Base-by-base conservation (phyloP, 176 grass and related monocot species). In the Hyparrhenia diplandra region DNA sequence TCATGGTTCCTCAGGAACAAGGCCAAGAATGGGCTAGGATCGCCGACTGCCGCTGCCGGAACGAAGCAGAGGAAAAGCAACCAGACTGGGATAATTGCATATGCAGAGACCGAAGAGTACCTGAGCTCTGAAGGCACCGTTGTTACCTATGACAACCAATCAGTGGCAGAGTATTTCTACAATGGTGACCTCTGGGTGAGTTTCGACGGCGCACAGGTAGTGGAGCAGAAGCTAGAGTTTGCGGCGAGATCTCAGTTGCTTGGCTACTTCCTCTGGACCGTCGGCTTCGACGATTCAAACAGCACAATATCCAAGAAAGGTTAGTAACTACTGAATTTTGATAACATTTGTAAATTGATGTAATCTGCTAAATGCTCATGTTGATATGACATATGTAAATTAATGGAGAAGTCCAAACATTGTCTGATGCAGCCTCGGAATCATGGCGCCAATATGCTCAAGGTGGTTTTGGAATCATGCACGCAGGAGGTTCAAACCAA, bases 1-100 rank as follows among this genome's bases (percentile, higher is more conserved):
- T 90, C 90, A 62, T 90, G 93, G 93, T 82, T 90, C 63, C 85
- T 96, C 42, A 84, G 71, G 69, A 96, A 96, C 85, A 96, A 96
- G 75, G 71, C 18, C 25, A 96, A 86, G 80, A 88, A 92, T 39
- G 85, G 75, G 69, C 69, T 88, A n/a, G 85, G 90, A 25, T 84
- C 87, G 30, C 85, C 85, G 49, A 66, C 87, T 4, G 93, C 87
- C 27, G 93, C 93, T 42, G 58, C 71, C 7, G 93, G 90, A 16
- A 88, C 85, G 18, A 88, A 90, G 74, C 93, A 92, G 80, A 88
- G 82, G 80, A 88, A 49, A 76, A 96, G 90, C 79, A 96, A 92
- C 45, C 87, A 86, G 46, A 92, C 90, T 0, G 93, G 93, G 23
- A 10, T 87, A 41, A 88, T 96, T 59, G 88, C 93, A 24, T 92